Percentiles rank a stretch among this genome's conserved stretches.
Conservation (phyloP, 345 rosid species). For the Mercurialis annua region DNA sequence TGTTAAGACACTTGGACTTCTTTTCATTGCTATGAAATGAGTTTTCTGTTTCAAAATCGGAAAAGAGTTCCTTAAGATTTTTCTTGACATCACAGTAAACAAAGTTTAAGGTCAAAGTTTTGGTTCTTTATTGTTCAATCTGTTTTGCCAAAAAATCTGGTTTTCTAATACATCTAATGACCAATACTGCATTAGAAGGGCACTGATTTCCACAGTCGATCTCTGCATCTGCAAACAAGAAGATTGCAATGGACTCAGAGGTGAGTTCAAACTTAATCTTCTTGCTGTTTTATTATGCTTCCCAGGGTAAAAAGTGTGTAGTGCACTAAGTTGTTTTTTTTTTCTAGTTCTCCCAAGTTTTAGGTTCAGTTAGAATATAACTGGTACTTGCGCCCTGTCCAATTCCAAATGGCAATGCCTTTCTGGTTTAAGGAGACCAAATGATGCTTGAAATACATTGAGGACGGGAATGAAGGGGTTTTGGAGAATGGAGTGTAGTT, state of each 20-base stretch:
- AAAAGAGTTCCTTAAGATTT: not conserved
- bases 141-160: not conserved
- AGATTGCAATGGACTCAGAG: not conserved
- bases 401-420: conserved; percentile 74
- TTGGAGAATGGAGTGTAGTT: conserved; percentile 91
- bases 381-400: conserved; percentile 83
- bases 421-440: conserved; percentile 64
- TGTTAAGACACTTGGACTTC: not conserved
- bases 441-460: conserved; percentile 51
- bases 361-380: conserved; percentile 76
- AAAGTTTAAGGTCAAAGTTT: not conserved
- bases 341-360: not conserved
- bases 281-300: too few species aligned
- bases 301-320: too few species aligned
- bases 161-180: not conserved
- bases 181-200: not conserved
- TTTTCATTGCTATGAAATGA: too few species aligned
- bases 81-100: too few species aligned
- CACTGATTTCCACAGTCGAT: not conserved
- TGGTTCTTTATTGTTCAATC: not conserved
- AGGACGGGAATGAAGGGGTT: conserved; percentile 84
- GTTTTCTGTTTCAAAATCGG: not conserved
- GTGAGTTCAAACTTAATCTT: not conserved
- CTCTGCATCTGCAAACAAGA: not conserved
- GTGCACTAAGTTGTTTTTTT: too few species aligned